A percentile compares a stretch with the other conserved stretches of the same genome.
Evolutionary conservation across 2,329 filamentous ascomycete species (phyloP).

Genomic region (Ploettnerulaceae sp.): DNA sequence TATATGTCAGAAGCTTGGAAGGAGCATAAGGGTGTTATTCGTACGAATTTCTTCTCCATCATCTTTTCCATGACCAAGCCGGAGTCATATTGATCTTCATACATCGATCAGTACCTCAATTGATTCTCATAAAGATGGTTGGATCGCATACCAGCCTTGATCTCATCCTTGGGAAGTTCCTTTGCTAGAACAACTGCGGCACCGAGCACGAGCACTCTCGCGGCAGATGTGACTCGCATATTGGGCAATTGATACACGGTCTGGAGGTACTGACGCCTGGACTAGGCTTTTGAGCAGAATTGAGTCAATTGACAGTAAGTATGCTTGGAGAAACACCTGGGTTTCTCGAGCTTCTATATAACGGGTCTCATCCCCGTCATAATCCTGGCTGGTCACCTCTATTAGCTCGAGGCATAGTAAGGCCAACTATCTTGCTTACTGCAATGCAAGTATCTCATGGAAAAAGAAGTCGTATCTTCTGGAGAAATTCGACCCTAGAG

Average conservation of each 20-base stretch:
- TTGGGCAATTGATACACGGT: conserved; percentile 1
- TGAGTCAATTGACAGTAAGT: conserved; percentile 5
- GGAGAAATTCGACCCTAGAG: conserved; percentile 1
- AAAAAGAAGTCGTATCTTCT: neutral
- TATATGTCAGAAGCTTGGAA: neutral
- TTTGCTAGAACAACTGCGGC: conserved; percentile 4
- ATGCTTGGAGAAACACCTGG: neutral
- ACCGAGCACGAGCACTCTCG: conserved; percentile 4
- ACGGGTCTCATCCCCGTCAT: neutral
- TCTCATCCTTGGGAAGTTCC: conserved; percentile 5
- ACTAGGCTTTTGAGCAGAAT: conserved; percentile 1
- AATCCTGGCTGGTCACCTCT: neutral
- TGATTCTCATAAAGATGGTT: neutral
- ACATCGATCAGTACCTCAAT: neutral
- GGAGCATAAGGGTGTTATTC: too few species aligned
- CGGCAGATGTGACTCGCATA: conserved; percentile 5
- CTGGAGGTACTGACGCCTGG: conserved; percentile 1
- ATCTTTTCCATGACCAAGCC: conserved; percentile 7
- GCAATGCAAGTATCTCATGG: neutral
- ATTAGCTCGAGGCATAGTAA: neutral
- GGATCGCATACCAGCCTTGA: neutral
- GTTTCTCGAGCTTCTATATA: conserved; percentile 2
- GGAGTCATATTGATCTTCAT: conserved; percentile 1
- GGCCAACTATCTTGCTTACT: neutral
- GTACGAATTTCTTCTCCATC: conserved; percentile 2